Percentiles rank a stretch among this genome's conserved stretches.
phyloP scores from a whole-genome alignment of 2,329 filamentous ascomycete species.

The Diaporthe sp. region DNA sequence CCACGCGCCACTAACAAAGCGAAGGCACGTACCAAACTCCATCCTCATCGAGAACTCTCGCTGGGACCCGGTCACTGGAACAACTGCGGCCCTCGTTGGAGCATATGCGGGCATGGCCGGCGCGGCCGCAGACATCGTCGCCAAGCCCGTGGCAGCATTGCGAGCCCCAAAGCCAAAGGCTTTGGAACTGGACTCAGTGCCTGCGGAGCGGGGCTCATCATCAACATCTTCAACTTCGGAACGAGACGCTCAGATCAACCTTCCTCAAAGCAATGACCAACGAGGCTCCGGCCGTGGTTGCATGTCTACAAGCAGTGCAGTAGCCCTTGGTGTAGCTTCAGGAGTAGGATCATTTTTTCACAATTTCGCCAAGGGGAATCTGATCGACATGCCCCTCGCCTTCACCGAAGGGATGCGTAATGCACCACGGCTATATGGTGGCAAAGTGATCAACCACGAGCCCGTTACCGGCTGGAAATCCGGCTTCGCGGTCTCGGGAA shows the following conservation, averaged over 20 bases:
- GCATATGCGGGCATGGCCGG: background rate
- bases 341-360: background rate
- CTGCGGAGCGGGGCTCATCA: background rate
- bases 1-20: background rate
- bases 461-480: background rate
- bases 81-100: background rate
- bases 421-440: background rate
- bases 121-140: background rate
- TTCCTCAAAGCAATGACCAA: too few relatives aligned
- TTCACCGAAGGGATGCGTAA: background rate
- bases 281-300: background rate
- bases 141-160: conserved; percentile 4
- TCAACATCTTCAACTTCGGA: background rate
- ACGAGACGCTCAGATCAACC: background rate
- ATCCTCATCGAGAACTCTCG: background rate
- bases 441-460: background rate
- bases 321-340: background rate
- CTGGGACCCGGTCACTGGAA: background rate
- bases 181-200: background rate
- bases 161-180: background rate
- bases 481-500: background rate
- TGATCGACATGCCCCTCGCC: background rate
- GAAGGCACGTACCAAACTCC: background rate
- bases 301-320: background rate
- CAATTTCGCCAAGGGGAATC: background rate